phyloP scores from a whole-genome alignment of 352 stramenopile genomes.

The Pythium diclinum region DNA sequence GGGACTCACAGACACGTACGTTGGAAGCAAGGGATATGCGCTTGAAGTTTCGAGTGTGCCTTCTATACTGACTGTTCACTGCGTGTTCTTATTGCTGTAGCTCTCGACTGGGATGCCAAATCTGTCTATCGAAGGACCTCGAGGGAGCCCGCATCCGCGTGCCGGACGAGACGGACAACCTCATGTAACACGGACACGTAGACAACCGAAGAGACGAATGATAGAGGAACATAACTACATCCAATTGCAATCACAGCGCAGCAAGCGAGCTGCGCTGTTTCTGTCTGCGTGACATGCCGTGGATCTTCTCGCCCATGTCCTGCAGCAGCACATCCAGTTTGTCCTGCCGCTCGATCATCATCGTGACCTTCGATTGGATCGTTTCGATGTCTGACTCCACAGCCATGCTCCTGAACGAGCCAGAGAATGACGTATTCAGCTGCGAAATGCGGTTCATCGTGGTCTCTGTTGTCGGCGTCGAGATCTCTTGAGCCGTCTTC shows the following conservation, averaged over 20 bases:
- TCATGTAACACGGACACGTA: conserved; percentile 51
- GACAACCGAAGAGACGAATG: conserved; percentile 4
- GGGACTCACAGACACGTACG: conserved; percentile 92
- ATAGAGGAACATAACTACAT: conserved; percentile 5
- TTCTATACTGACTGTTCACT: background rate
- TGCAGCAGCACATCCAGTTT: conserved; percentile 41
- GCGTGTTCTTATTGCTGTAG: conserved; percentile 22
- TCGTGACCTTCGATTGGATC: conserved; percentile 58
- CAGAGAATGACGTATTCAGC: conserved; percentile 86
- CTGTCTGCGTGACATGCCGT: conserved; percentile 12
- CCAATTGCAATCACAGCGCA: conserved; percentile 9
- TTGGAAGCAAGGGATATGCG: background rate
- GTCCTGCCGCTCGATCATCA: conserved; percentile 59
- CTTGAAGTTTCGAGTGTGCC: too few species aligned
- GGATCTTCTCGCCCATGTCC: conserved; percentile 38
- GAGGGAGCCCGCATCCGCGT: conserved; percentile 86
- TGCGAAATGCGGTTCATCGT: conserved; percentile 73
- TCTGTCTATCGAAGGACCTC: conserved; percentile 85
- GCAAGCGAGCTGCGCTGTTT: conserved; percentile 16
- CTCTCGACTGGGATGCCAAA: conserved; percentile 90
- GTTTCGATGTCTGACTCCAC: conserved; percentile 76
- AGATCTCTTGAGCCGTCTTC: conserved; percentile 48
- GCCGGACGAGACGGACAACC: conserved; percentile 86
- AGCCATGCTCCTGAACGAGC: conserved; percentile 62
- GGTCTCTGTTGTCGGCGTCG: conserved; percentile 39